Evolutionary conservation across 2,329 filamentous ascomycete genomes (phyloP).

Genomic region (Chaetomiaceae sp.): DNA sequence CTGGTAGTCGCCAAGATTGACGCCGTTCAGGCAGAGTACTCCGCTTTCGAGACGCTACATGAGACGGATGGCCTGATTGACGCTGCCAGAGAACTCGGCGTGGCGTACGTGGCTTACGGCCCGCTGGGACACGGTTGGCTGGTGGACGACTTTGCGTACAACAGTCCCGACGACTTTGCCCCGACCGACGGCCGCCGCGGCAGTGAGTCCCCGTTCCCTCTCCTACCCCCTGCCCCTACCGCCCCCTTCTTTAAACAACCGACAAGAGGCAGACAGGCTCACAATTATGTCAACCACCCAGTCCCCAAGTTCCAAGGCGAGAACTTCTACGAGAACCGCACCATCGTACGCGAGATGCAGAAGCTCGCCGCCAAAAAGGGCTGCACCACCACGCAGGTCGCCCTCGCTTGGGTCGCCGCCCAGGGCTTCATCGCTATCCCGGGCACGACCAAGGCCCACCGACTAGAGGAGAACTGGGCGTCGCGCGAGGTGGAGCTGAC

Average conservation of each 20-base stretch:
- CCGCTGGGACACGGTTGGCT: constrained; percentile 8
- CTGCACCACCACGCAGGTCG: constrained; percentile 6
- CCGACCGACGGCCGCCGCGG: background rate
- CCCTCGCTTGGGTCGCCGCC: constrained; percentile 8
- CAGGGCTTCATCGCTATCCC: constrained; percentile 6
- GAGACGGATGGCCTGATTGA: constrained; percentile 6
- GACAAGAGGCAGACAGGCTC: background rate
- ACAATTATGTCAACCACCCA: background rate
- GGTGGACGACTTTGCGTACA: constrained; percentile 8
- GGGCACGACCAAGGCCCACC: constrained; percentile 4
- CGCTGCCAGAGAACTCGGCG: background rate
- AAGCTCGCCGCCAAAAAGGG: constrained; percentile 6
- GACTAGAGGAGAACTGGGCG: constrained; percentile 9
- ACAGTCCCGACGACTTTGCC: background rate
- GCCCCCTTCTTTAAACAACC: background rate
- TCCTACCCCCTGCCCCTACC: too few relatives aligned
- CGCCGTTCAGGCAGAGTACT: constrained; percentile 7
- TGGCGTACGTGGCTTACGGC: constrained; percentile 4
- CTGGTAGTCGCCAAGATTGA: constrained; percentile 3
- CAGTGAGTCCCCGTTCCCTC: background rate
- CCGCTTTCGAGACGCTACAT: constrained; percentile 5
- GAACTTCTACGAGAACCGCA: constrained; percentile 5
- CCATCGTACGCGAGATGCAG: background rate
- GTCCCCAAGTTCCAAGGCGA: constrained; percentile 10
- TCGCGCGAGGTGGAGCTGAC: constrained; percentile 1